These are phyloP conservation scores for Yamadazyma conglobata DNA, from an alignment of 1,139 yeast species.

Conservation along the genomic window DNA sequence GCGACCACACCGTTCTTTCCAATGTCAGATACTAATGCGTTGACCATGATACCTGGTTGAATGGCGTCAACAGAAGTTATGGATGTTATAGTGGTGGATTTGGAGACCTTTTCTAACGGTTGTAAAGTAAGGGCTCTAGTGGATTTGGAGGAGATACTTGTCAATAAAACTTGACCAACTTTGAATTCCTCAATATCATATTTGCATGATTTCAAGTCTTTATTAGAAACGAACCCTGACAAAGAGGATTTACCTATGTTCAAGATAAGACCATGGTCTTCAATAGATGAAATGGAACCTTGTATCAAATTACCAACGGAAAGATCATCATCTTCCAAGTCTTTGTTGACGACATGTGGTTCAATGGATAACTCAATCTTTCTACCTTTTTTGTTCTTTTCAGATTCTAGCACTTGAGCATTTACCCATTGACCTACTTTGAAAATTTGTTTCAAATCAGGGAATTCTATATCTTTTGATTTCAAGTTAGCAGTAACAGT, in stretches of 20 bases:
- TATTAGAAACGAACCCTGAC: constrained; percentile 75
- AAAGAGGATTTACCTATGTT: constrained; percentile 58
- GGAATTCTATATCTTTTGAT: constrained; percentile 38
- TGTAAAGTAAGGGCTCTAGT: constrained; percentile 63
- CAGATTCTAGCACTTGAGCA: constrained; percentile 59
- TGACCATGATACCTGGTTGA: constrained; percentile 80
- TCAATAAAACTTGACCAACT: constrained; percentile 49
- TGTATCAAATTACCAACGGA: constrained; percentile 64
- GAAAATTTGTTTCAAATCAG: constrained; percentile 55
- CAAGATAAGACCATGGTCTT: constrained; percentile 86
- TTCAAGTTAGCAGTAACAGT: constrained; percentile 27
- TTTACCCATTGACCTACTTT: constrained; percentile 81
- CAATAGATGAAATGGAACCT: constrained; percentile 72
- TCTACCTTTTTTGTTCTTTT: constrained; percentile 41
- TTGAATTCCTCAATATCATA: constrained; percentile 19
- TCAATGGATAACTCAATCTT: constrained; percentile 73
- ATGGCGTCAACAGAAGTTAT: constrained; percentile 74
- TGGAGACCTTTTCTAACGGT: constrained; percentile 25
- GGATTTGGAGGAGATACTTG: constrained; percentile 42
- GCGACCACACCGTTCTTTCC: constrained; percentile 58
- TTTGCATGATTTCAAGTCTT: constrained; percentile 42
- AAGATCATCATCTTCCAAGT: constrained; percentile 63
- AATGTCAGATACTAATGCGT: constrained; percentile 64
- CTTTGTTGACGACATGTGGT: constrained; percentile 66
- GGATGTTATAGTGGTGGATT: constrained; percentile 46